Evolutionary conservation across 768 basidiomycete species (phyloP).

Genomic region (Scleroderma citrinum): DNA sequence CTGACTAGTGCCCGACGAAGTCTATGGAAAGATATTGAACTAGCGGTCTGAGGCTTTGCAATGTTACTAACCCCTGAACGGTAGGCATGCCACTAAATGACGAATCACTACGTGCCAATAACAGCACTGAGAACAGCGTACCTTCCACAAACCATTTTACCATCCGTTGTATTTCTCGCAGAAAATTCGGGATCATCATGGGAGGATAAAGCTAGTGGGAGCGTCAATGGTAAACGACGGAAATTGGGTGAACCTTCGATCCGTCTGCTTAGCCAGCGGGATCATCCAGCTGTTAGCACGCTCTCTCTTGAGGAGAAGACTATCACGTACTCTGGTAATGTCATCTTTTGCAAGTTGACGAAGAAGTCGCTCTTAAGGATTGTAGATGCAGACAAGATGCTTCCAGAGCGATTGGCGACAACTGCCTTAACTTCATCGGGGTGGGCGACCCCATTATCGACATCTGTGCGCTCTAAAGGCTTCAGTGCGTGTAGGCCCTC

Average conservation of each 20-base stretch:
- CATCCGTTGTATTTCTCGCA: constrained; percentile 32
- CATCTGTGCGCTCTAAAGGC: constrained; percentile 70
- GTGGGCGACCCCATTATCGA: constrained; percentile 63
- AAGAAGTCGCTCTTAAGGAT: constrained; percentile 97
- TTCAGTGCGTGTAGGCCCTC: constrained; percentile 77
- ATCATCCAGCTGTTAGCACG: not conserved
- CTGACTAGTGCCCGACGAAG: constrained; percentile 71
- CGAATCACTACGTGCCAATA: constrained; percentile 18
- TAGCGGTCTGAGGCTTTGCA: not conserved
- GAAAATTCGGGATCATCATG: constrained; percentile 33
- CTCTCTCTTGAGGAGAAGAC: not conserved
- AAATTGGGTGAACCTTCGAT: constrained; percentile 96
- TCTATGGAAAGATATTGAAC: constrained; percentile 32
- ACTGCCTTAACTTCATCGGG: constrained; percentile 89
- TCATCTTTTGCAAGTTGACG: constrained; percentile 92
- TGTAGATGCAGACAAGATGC: constrained; percentile 83
- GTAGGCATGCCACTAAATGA: constrained; percentile 88
- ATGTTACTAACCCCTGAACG: constrained; percentile 51
- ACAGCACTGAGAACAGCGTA: constrained; percentile 20
- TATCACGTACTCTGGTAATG: constrained; percentile 75
- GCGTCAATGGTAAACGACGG: constrained; percentile 67
- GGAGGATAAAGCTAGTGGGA: constrained; percentile 27
- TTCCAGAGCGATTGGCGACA: constrained; percentile 78
- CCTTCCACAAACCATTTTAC: constrained; percentile 77
- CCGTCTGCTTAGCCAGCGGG: constrained; percentile 39